Conservation (phyloP, 108 stramenopile species). For the Skeletonema menzelii region DNA sequence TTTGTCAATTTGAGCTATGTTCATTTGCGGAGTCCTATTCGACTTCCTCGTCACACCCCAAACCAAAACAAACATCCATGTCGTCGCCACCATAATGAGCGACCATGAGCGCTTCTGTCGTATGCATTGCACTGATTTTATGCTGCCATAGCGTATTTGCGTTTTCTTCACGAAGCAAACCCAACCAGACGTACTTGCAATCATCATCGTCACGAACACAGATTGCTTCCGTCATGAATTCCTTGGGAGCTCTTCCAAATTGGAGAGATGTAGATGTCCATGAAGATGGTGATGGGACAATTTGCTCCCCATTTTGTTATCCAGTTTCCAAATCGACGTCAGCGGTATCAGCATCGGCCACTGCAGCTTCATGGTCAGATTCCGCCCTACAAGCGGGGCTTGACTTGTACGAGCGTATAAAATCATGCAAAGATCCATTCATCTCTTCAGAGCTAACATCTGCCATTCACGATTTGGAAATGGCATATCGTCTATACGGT, state of each 20-base stretch:
- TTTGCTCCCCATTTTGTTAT: slow-evolving; percentile 29
- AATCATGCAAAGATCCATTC: slow-evolving; percentile 52
- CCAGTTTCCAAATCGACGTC: not conserved
- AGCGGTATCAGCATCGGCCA: not conserved
- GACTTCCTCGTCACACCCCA: not conserved
- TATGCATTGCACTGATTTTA: not conserved
- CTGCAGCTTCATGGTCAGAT: slow-evolving; percentile 58
- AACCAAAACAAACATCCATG: not conserved
- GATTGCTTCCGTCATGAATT: slow-evolving; percentile 3
- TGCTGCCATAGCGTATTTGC: not conserved
- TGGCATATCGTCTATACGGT: slow-evolving; percentile 86
- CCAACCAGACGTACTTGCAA: not conserved
- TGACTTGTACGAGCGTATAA: slow-evolving; percentile 60
- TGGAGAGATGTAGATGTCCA: slow-evolving; percentile 4
- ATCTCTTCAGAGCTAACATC: slow-evolving; percentile 52
- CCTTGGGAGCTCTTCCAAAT: slow-evolving; percentile 1
- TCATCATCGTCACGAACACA: not conserved
- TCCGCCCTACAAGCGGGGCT: slow-evolving; percentile 60
- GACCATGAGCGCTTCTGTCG: not conserved
- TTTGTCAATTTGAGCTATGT: not conserved
- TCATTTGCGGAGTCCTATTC: not conserved
- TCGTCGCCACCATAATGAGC: not conserved
- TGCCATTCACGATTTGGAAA: slow-evolving; percentile 68
- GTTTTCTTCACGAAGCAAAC: not conserved
- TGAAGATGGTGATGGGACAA: not conserved